These are phyloP conservation scores for Fomes fomentarius DNA, from an alignment of 1,284 basidiomycete species.

Conservation along the genomic window DNA sequence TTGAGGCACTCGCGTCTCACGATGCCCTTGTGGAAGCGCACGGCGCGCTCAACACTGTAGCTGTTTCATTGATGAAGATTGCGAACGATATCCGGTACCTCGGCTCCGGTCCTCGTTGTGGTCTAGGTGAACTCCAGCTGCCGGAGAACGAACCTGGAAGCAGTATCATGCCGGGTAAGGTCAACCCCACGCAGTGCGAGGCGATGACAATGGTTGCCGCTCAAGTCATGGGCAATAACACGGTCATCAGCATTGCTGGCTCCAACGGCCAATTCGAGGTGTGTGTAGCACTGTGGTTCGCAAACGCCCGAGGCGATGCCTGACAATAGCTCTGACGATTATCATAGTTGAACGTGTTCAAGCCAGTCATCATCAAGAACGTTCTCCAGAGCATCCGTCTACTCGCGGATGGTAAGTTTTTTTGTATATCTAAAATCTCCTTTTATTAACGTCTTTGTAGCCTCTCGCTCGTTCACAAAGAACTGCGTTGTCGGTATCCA, in stretches of 20 bases:
- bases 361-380: conserved; percentile 98
- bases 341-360: conserved; percentile 95
- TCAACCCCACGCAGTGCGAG: conserved; percentile 99
- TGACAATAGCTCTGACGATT: too few relatives aligned
- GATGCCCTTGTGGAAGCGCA: conserved; percentile 98
- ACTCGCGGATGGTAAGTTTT: conserved; percentile 80
- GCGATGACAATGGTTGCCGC: conserved; percentile 99
- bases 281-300: conserved; percentile 8
- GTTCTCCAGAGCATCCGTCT: conserved; percentile 95
- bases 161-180: conserved; percentile 99
- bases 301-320: background rate
- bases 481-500: conserved; percentile 97
- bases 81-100: conserved; percentile 99
- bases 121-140: conserved; percentile 91
- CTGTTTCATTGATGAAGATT: conserved; percentile 98
- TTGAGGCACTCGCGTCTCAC: conserved; percentile 96
- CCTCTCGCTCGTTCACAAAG: conserved; percentile 90
- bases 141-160: conserved; percentile 99
- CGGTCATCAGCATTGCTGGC: conserved; percentile 90
- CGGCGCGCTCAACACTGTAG: conserved; percentile 94
- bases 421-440: background rate
- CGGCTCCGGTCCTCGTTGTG: conserved; percentile 96
- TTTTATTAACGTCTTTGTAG: conserved; percentile 38
- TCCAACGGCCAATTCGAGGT: conserved; percentile 98
- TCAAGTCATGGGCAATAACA: conserved; percentile 99